phyloP scores from a whole-genome alignment of 768 basidiomycete species.

The Boletus reticulatus region DNA sequence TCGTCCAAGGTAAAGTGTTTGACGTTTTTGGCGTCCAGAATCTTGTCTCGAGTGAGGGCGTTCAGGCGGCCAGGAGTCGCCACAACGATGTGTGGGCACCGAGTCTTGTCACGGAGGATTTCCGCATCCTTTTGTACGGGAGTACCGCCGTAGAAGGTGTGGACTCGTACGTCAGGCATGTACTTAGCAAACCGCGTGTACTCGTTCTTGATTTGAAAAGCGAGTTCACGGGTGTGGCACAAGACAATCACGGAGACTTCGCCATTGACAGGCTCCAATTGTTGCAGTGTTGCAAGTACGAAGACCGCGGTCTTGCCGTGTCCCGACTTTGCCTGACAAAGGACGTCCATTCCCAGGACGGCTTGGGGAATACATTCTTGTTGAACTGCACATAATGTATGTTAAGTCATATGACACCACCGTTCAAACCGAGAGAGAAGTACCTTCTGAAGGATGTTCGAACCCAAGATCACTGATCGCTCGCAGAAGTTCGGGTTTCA shows the following conservation, averaged over 20 bases:
- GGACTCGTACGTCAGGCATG: conserved; percentile 98
- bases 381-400: conserved; percentile 62
- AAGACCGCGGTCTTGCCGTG: conserved; percentile 99
- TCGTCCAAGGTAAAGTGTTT: conserved; percentile 99
- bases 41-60: conserved; percentile 93
- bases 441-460: conserved; percentile 99
- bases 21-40: conserved; percentile 91
- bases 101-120: conserved; percentile 89
- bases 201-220: conserved; percentile 99
- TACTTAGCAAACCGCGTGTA: conserved; percentile 99
- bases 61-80: conserved; percentile 97
- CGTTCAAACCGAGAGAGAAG: neutral
- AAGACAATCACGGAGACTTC: conserved; percentile 97
- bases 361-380: conserved; percentile 99
- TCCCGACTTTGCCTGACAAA: conserved; percentile 99
- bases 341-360: conserved; percentile 98
- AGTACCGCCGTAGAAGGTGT: conserved; percentile 97
- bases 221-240: conserved; percentile 98
- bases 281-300: conserved; percentile 95
- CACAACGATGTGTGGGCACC: conserved; percentile 98
- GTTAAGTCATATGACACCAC: neutral
- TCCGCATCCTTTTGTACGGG: conserved; percentile 93
- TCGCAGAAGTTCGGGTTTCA: conserved; percentile 95
- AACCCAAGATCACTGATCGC: conserved; percentile 99
- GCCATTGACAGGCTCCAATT: conserved; percentile 96